These are phyloP conservation scores for Arthrobotrys pseudoclavata DNA, from an alignment of 2,329 filamentous ascomycete genomes.

Conservation along the genomic window DNA sequence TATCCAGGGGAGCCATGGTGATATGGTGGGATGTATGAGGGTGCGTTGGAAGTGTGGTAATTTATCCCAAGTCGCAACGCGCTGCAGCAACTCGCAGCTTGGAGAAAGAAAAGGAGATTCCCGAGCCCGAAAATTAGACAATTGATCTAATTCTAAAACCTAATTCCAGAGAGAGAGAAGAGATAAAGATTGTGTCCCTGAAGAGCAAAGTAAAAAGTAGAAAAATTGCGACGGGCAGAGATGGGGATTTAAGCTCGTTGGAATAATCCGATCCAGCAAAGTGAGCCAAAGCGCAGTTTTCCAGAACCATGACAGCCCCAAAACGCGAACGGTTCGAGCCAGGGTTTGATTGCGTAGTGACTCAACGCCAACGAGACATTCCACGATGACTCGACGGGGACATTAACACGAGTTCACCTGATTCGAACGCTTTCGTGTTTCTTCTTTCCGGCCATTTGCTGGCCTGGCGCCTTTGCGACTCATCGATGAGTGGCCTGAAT, in stretches of 20 bases:
- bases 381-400: conserved; percentile 49
- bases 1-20: conserved; percentile 67
- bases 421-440: conserved; percentile 2
- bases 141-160: conserved; percentile 11
- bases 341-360: not conserved
- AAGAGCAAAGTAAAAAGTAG: conserved; percentile 15
- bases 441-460: conserved; percentile 4
- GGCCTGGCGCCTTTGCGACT: conserved; percentile 48
- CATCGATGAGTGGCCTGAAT: conserved; percentile 57
- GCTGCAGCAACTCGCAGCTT: not conserved
- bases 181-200: conserved; percentile 1
- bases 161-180: not conserved
- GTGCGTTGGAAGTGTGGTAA: conserved; percentile 33
- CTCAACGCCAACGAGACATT: conserved; percentile 10
- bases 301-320: not conserved
- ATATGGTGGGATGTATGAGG: not conserved
- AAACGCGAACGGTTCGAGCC: conserved; percentile 13
- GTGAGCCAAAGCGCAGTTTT: conserved; percentile 46
- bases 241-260: conserved; percentile 54
- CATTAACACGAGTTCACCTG: conserved; percentile 54
- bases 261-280: conserved; percentile 12
- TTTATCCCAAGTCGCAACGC: conserved; percentile 14
- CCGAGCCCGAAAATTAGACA: conserved; percentile 4
- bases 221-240: conserved; percentile 14
- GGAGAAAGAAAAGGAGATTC: not conserved